phyloP scores from a whole-genome alignment of 768 basidiomycete genomes.

The Tricholomella constricta region DNA sequence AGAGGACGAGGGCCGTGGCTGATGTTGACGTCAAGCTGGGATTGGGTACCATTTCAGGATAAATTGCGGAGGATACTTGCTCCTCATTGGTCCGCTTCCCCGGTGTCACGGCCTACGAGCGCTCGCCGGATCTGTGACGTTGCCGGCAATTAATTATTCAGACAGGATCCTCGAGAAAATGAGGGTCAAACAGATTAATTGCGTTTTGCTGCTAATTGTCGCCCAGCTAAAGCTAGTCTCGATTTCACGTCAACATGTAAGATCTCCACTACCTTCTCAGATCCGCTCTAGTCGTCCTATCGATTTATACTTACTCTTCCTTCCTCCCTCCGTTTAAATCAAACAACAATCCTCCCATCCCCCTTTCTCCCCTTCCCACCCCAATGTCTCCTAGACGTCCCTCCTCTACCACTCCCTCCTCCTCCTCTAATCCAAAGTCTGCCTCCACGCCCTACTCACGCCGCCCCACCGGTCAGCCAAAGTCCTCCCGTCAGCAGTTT shows the following conservation, averaged over 20 bases:
- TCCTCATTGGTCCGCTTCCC: constrained; percentile 2
- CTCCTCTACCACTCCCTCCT: constrained; percentile 39
- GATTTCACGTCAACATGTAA: constrained; percentile 33
- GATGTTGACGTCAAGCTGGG: constrained; percentile 11
- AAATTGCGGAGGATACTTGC: not conserved
- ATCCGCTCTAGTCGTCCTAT: constrained; percentile 46
- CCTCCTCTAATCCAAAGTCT: constrained; percentile 35
- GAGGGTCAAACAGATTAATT: constrained; percentile 22
- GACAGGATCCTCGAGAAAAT: constrained; percentile 36
- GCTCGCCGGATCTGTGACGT: constrained; percentile 29
- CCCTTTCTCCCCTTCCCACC: constrained; percentile 20
- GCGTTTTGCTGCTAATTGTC: constrained; percentile 1
- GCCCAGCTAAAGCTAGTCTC: constrained; percentile 13
- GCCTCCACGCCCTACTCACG: constrained; percentile 47
- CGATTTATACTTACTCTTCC: constrained; percentile 33
- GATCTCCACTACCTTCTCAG: constrained; percentile 36
- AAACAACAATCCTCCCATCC: constrained; percentile 22
- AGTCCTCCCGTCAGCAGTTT: constrained; percentile 81
- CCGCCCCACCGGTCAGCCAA: constrained; percentile 60
- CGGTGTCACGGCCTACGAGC: too few relatives aligned
- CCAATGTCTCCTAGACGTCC: constrained; percentile 61
- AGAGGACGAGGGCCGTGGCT: constrained; percentile 5
- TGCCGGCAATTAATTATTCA: constrained; percentile 32
- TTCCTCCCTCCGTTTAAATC: constrained; percentile 37
- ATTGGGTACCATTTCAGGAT: constrained; percentile 6